Evolutionary conservation across 345 rosid species (phyloP), one percentile per base, ranked within the genome.

Genomic region (Syzygium aqueum): DNA sequence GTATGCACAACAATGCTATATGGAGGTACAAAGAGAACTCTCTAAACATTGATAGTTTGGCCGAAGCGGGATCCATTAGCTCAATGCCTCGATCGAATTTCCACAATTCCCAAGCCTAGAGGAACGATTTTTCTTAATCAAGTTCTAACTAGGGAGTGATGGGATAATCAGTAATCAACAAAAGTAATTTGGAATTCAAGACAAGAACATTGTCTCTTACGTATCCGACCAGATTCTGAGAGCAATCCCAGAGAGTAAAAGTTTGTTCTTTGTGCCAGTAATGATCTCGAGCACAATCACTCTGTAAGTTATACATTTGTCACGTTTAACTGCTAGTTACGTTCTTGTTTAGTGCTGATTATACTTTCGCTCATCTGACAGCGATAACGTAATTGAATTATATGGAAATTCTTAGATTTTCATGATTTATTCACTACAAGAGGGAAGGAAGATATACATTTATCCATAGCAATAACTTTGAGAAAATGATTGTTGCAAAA

Each of bases 191-290:
- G 67, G 67, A 59, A 59, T 0, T 59, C 67, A 22, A 6, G 30
- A 59, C 17, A 27, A 59, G 17, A 59, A 59, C 65, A 59, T 51
- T 51, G 3, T 11, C 30, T 25, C 65, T 27, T 59, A 59, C 8
- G 3, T 59, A 27, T 59, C 16, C 6, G 3, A 59, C 30, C 0
- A 11, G 0, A 12, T 27, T 27, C 6, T 2, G 2, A 27, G 67
- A 59, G 67, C 8, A 27, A 27, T 59, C 14, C 30, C 14, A 59
- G 14, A 54, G 0, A 54, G 5, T 37, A 3, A 37, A 37, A 37
- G 40, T 54, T 4, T 1, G 0, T 54, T 3, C 8, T 53, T 53
- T 53, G 19, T 53, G 0, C 2, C 4, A 3, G 0, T 1, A 54
- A 54, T 21, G 10, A 54, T 54, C 22, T 54, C 22, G 27, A 54